A percentile compares a stretch with the other conserved stretches of the same genome.
phyloP scores from a whole-genome alignment of 805 yeast genomes.

The Ogataea glucozyma region DNA sequence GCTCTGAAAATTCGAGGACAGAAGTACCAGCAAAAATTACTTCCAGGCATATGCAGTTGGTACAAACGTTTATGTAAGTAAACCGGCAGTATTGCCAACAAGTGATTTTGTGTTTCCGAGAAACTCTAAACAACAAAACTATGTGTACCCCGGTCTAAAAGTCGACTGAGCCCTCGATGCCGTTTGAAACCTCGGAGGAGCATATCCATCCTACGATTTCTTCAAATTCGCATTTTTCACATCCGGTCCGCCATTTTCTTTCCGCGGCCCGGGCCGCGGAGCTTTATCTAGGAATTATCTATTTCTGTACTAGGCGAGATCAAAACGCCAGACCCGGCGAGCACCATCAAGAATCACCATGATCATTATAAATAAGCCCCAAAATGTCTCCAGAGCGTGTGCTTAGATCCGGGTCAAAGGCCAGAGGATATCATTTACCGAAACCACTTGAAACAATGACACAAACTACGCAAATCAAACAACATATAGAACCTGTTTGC shows the following conservation, averaged over 20 bases:
- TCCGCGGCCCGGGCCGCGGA: constrained; percentile 10
- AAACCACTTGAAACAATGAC: background rate
- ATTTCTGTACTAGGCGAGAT: constrained; percentile 1
- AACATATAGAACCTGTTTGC: constrained; percentile 16
- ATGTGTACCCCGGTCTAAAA: too few relatives aligned
- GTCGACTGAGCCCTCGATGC: too few relatives aligned
- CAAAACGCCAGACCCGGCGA: background rate
- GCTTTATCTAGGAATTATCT: constrained; percentile 5
- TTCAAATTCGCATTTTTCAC: background rate
- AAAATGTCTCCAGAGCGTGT: background rate
- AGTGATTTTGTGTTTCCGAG: too few relatives aligned
- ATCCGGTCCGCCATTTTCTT: constrained; percentile 1
- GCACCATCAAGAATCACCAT: background rate
- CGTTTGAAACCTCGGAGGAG: too few relatives aligned
- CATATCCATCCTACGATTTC: too few relatives aligned
- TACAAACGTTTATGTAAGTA: background rate
- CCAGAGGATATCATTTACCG: background rate
- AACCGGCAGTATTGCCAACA: too few relatives aligned
- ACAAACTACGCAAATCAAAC: constrained; percentile 7
- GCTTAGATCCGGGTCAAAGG: background rate
- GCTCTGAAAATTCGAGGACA: background rate
- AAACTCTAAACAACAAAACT: too few relatives aligned
- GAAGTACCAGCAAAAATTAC: background rate
- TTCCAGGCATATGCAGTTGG: background rate
- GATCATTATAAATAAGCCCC: background rate